A percentile compares a stretch with the other conserved stretches of the same genome.
These are phyloP conservation scores for Trichoderma reesei DNA, from an alignment of 495 filamentous ascomycete species.

Conservation along the genomic window DNA sequence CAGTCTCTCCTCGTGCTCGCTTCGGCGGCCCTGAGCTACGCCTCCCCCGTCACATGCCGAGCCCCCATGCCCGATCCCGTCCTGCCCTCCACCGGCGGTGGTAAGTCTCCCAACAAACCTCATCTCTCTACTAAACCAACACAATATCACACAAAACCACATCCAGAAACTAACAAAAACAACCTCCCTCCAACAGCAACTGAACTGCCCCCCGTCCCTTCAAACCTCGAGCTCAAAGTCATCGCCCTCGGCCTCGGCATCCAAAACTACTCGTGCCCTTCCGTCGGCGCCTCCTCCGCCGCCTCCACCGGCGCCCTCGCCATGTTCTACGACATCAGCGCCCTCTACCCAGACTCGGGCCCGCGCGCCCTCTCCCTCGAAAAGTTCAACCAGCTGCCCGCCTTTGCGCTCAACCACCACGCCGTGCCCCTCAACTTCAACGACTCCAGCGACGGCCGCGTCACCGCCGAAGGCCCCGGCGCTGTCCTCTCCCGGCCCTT, in stretches of 20 bases:
- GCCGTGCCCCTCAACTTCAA: conserved; percentile 30
- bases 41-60: conserved; percentile 1
- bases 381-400: conserved; percentile 25
- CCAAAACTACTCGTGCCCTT: conserved; percentile 66
- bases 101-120: too few relatives aligned
- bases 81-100: conserved; percentile 10
- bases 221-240: conserved; percentile 43
- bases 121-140: too few relatives aligned
- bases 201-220: conserved; percentile 38
- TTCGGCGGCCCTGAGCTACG: conserved; percentile 8
- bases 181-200: conserved; percentile 14
- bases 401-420: conserved; percentile 23
- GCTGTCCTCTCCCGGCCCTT: conserved; percentile 23
- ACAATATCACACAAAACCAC: not conserved
- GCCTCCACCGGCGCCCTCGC: conserved; percentile 52
- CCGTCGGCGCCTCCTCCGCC: conserved; percentile 18
- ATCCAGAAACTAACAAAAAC: conserved; percentile 15
- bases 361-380: conserved; percentile 17
- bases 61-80: not conserved
- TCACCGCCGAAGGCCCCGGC: conserved; percentile 19
- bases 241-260: conserved; percentile 61
- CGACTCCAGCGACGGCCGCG: conserved; percentile 20
- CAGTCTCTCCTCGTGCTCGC: conserved; percentile 1
- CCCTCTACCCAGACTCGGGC: conserved; percentile 33
- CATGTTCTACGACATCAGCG: conserved; percentile 51